Base-by-base conservation (phyloP, 371 early-diverging fungal species). In the Choanephora cucurbitarum region DNA sequence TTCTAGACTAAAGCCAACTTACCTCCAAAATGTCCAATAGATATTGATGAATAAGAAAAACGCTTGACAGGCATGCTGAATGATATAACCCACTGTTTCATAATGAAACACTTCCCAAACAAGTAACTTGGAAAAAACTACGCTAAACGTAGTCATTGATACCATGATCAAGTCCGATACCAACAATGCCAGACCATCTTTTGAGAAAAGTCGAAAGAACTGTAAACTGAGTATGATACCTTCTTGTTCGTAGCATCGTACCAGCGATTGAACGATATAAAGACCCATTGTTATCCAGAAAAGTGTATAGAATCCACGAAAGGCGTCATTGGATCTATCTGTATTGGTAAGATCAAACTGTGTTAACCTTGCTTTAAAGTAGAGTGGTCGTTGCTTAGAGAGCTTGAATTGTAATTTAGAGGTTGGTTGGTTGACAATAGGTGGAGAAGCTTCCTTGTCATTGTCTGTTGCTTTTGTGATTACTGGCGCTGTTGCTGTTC, bases 281-380 rank as follows among this genome's bases (percentile, higher is more conserved):
- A 88, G 82, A 14, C 83, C 90, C 80, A 93, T 89, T 24, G 84
- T 82, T 24, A 94, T 83, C 96, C 96, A 97, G 71, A 96, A 96
- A 9, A 96, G 76, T 0, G 89, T 90, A 58, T 92, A 91, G 55
- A 96, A 93, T 1, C 97, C 96, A n/a, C 92, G 83, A 67, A 86
- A 84, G 8, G 81, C 69, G 48, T 79, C 79, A 34, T 81, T 77
- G 7, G 70, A 70, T 3, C 67, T 65, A 15, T 76, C 73, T 34
- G 76, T 67, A 41, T 76, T 72, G 5, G 77, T 64, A 17, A 71
- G 48, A 57, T 79, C 80, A 54, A 79, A 73, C 45, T 69, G 70
- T 11, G 77, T 66, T 40, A 66, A 50, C 11, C 80, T 70, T 39
- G 77, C 67, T 62, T 67, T 70, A 55, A 79, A 79, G 1, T 60